These are phyloP conservation scores for Phlegmacium glaucopus DNA, from an alignment of 768 basidiomycete genomes.

Conservation along the genomic window DNA sequence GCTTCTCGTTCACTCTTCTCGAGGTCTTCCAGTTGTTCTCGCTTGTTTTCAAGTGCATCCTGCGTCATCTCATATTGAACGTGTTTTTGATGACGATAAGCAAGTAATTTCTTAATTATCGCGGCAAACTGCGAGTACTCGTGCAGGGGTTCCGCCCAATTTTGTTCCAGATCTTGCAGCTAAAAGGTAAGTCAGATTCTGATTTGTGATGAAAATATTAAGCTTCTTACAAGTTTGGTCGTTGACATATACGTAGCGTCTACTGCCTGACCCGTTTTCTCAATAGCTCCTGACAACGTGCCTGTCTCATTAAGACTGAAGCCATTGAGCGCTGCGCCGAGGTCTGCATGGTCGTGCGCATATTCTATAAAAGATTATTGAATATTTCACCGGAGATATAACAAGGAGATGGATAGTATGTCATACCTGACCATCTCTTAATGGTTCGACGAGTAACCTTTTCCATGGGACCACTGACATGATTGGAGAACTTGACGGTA, in stretches of 20 bases:
- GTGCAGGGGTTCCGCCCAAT: slow-evolving; percentile 93
- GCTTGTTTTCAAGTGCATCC: slow-evolving; percentile 80
- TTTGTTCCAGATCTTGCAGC: slow-evolving; percentile 93
- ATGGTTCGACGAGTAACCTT: slow-evolving; percentile 89
- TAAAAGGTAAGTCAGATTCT: slow-evolving; percentile 26
- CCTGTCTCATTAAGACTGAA: slow-evolving; percentile 87
- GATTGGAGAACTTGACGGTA: slow-evolving; percentile 92
- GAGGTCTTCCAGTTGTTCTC: slow-evolving; percentile 80
- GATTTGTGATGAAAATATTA: neutral
- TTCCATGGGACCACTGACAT: slow-evolving; percentile 91
- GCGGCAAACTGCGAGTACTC: slow-evolving; percentile 93
- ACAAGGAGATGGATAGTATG: neutral
- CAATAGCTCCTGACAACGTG: slow-evolving; percentile 75
- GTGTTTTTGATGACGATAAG: slow-evolving; percentile 96
- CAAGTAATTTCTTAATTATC: slow-evolving; percentile 92
- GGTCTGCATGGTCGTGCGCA: slow-evolving; percentile 84
- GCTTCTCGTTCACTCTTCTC: slow-evolving; percentile 95
- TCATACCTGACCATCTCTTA: slow-evolving; percentile 91
- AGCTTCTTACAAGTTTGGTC: slow-evolving; percentile 67
- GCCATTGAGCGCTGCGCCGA: slow-evolving; percentile 89
- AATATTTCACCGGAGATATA: slow-evolving; percentile 5
- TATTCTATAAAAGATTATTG: slow-evolving; percentile 45
- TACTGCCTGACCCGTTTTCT: slow-evolving; percentile 95
- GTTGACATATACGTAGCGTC: slow-evolving; percentile 94
- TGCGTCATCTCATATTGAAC: slow-evolving; percentile 98